Evolutionary conservation across 1,139 yeast species (phyloP), one percentile per base, ranked within the genome.

Genomic region (Ashbya aceris): DNA sequence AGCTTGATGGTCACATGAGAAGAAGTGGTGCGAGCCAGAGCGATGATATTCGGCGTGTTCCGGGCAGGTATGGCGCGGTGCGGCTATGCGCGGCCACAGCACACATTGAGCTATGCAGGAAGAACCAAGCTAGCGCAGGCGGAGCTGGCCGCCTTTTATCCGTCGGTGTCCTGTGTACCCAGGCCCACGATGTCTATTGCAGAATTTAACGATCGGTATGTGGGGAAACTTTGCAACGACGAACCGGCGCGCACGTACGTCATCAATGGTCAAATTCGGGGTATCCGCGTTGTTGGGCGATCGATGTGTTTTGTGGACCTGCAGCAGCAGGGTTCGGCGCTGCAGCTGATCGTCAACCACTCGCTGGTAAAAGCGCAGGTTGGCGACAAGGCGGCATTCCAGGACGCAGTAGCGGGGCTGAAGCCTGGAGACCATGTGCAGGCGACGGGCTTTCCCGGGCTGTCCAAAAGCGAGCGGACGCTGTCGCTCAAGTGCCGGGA

Each of bases 361-460:
- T 40, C 40, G 27, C 33, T 41, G 33, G 23, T 44, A 10, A 12
- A 13, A 2, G 14, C 37, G 13, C 13, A 30, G 5, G 33, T 17
- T 26, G 29, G n/a, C 5, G 34, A 40, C 9, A 27, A 30, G 14
- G 74, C 69, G 0, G 68, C 66, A 32, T 83, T 83, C 53, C 58
- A 63, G 10, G 55, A 60, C 1, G 45, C 55, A 1, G 80, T 79
- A 55, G 61, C 61, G 2, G 58, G 67, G 32, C 64, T 86, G 35
- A 68, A 79, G 38, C 71, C 74, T 29, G 96, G 96, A 0, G 98
- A 89, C 58, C 73, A 71, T 37, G 65, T 87, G 2, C 66, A 74
- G 6, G 76, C 78, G 29, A 52, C 64, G 4, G 98, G 98, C 0
- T 55, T 56, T 14, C 87, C 96, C 0, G 83, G 93, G 31, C 60